A percentile compares a stretch with the other conserved stretches of the same genome.
Conservation (phyloP, 2,329 filamentous ascomycete species). For the Rachicladosporium sp. region DNA sequence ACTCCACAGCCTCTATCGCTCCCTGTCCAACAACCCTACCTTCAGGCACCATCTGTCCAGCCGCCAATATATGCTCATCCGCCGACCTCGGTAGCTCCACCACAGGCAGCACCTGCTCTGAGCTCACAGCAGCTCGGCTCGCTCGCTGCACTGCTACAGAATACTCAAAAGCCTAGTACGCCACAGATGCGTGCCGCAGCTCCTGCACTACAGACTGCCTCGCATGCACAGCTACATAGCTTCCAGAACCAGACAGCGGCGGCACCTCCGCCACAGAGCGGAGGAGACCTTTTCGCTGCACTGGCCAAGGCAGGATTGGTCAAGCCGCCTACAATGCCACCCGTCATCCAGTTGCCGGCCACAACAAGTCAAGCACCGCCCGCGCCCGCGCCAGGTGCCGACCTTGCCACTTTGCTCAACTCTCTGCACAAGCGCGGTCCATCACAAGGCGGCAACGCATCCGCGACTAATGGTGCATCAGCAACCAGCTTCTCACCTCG, state of each 20-base stretch:
- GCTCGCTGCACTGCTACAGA: conserved; percentile 21
- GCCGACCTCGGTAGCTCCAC: conserved; percentile 10
- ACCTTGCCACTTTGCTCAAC: conserved; percentile 5
- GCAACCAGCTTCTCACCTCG: conserved; percentile 3
- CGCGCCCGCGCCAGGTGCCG: conserved; percentile 1
- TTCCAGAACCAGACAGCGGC: conserved; percentile 18
- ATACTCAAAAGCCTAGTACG: conserved; percentile 24
- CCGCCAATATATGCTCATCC: conserved; percentile 14
- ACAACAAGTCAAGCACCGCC: conserved; percentile 3
- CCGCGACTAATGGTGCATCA: conserved; percentile 1
- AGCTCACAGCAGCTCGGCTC: conserved; percentile 12
- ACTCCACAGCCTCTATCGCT: conserved; percentile 9
- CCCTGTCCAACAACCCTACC: conserved; percentile 19
- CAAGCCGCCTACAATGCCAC: conserved; percentile 6
- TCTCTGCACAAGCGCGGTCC: conserved; percentile 2
- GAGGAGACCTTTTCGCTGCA: conserved; percentile 18
- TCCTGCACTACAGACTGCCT: conserved; percentile 18
- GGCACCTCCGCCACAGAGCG: conserved; percentile 11
- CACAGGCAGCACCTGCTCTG: conserved; percentile 9
- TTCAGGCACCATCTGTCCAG: conserved; percentile 17
- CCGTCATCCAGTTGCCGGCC: conserved; percentile 4
- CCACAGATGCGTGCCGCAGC: conserved; percentile 23
- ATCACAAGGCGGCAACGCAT: conserved; percentile 1
- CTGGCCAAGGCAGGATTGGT: conserved; percentile 19
- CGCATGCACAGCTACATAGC: conserved; percentile 19